These are phyloP conservation scores for Effrenium voratum DNA, from an alignment of 73 alveolate genomes.

Conservation along the genomic window DNA sequence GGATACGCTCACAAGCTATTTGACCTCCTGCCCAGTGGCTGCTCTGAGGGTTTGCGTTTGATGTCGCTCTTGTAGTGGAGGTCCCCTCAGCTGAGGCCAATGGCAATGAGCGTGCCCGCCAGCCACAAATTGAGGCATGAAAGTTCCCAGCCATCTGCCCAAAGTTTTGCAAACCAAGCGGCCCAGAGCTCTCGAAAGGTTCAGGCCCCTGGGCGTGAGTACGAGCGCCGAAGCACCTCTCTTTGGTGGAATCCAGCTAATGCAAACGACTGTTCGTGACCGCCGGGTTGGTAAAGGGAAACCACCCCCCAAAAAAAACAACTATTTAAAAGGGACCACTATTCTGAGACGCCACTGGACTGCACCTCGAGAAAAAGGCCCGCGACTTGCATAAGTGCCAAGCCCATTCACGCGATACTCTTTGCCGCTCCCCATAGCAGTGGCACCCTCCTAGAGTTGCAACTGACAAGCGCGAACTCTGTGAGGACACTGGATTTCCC, in stretches of 20 bases:
- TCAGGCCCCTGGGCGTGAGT: slow-evolving; percentile 49
- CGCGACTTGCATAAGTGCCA: neutral
- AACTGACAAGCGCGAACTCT: too few species aligned
- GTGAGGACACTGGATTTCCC: too few species aligned
- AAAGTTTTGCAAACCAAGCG: neutral
- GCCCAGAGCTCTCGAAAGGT: slow-evolving; percentile 71
- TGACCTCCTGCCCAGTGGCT: slow-evolving; percentile 11
- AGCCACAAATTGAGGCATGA: neutral
- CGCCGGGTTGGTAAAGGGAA: too few species aligned
- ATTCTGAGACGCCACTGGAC: neutral
- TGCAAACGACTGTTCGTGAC: too few species aligned
- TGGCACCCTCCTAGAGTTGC: slow-evolving; percentile 54
- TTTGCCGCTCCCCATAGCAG: slow-evolving; percentile 93
- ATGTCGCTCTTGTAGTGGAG: slow-evolving; percentile 85
- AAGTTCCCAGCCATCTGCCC: neutral
- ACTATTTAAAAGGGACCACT: neutral
- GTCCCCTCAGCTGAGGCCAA: slow-evolving; percentile 11
- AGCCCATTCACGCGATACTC: slow-evolving; percentile 87
- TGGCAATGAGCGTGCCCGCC: neutral
- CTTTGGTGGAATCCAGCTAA: too few species aligned
- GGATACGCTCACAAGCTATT: neutral
- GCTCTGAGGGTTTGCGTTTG: slow-evolving; percentile 42
- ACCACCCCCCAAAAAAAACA: neutral
- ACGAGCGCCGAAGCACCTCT: neutral
- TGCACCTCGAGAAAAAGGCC: neutral